Evolutionary conservation across 192 early-diverging fungal genomes (phyloP).

Genomic region (Rhizophagus clarus): DNA sequence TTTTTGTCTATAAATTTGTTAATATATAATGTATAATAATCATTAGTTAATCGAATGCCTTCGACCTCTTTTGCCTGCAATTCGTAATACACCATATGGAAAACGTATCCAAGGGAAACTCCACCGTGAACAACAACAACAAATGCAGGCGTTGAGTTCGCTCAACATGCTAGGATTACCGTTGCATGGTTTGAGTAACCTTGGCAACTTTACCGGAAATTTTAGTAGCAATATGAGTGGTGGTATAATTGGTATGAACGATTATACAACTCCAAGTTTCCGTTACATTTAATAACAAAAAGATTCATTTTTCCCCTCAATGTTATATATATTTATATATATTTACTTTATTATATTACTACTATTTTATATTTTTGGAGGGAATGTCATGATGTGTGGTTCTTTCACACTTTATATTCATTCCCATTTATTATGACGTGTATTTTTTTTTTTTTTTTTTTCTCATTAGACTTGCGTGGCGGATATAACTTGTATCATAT

Average conservation of each 20-base stretch:
- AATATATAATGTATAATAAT: not conserved
- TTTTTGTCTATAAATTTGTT: not conserved
- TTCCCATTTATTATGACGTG: not conserved
- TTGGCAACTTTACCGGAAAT: slow-evolving; percentile 25
- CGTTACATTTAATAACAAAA: slow-evolving; percentile 47
- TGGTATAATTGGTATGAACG: slow-evolving; percentile 55
- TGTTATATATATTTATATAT: not conserved
- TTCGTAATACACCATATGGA: slow-evolving; percentile 87
- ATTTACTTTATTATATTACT: not conserved
- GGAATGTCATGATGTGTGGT: not conserved
- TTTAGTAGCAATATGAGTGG: slow-evolving; percentile 35
- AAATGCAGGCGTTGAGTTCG: slow-evolving; percentile 39
- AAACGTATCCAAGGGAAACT: slow-evolving; percentile 86
- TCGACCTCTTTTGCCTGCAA: slow-evolving; percentile 73
- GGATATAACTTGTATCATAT: not conserved
- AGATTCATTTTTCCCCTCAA: not conserved
- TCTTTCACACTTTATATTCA: slow-evolving; percentile 5
- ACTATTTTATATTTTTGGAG: not conserved
- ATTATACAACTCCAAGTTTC: slow-evolving; percentile 39
- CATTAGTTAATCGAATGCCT: slow-evolving; percentile 79
- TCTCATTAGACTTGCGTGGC: not conserved
- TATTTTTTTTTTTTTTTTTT: not conserved
- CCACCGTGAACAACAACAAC: slow-evolving; percentile 60
- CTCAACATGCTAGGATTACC: slow-evolving; percentile 31
- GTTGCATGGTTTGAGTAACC: slow-evolving; percentile 24